Base-by-base conservation (phyloP, 2,329 filamentous ascomycete species). In the Pseudocercospora fijiensis region DNA sequence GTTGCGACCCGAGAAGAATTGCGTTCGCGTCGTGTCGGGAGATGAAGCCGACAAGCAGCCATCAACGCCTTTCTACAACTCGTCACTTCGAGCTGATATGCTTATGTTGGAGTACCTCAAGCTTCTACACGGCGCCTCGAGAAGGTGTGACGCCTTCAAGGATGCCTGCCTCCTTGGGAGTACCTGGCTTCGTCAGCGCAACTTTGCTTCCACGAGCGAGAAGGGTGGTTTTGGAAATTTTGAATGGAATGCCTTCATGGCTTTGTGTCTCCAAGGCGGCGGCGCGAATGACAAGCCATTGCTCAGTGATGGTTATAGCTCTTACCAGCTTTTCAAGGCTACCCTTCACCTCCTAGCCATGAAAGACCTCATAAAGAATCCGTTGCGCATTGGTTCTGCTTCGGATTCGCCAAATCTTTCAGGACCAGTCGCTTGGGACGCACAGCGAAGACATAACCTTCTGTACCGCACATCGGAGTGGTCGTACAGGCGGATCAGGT, bases 261-360 rank as follows among this genome's bases (percentile, higher is more conserved):
- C 93, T 30, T 81, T 96, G 13, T 80, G 98, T 1, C 82, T 98
- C 47, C 88, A 92, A 75, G 86, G 86, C n/a, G 91, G 91, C 26
- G 89, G 88, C 6, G 84, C 86, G 6, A 88, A 88, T 64, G 90
- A 90, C 1, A 85, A 87, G 67, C 84, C 89, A 1, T 79, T 91
- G 5, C 82, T 98, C 16, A 92, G 92, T 5, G 83, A 86, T 4
- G 91, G 91, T 7, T 90, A 96, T 71, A 96, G 90, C 79, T 90
- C 90, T 77, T 95, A 94, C 24, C 94, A 98, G 77, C 83, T 98
- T 51, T 97, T 99, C 84, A 98, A 97, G 78, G 93, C 92, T 2
- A 88, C 89, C 1, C 80, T 99, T n/a, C 94, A 97, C 74, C 95
- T 94, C 69, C 80, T 99, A 18, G 87, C 90, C 1, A 84, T 86